Percentiles rank a stretch among this genome's conserved stretches.
Evolutionary conservation across 768 basidiomycete genomes (phyloP).

Genomic region (Pulveroboletus sp.): DNA sequence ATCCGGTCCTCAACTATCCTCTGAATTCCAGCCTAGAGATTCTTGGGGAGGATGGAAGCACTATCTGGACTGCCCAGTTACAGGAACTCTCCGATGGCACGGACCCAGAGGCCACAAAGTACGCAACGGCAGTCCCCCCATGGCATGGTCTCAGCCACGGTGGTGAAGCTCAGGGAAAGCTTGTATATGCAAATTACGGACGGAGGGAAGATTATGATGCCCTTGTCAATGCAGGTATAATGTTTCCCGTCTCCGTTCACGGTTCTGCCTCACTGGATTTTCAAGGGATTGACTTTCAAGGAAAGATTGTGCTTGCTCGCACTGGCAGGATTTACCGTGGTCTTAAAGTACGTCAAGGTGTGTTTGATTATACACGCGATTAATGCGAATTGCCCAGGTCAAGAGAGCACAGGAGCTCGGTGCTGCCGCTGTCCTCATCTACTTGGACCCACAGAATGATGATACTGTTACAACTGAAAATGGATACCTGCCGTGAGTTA

Average conservation of each 20-base stretch:
- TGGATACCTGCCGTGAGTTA: conserved; percentile 60
- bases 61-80: conserved; percentile 59
- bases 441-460: conserved; percentile 86
- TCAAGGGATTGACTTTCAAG: conserved; percentile 66
- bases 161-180: conserved; percentile 63
- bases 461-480: conserved; percentile 76
- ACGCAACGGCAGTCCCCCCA: conserved; percentile 53
- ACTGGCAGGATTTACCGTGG: conserved; percentile 84
- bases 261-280: background rate
- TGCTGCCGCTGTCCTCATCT: conserved; percentile 77
- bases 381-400: conserved; percentile 46
- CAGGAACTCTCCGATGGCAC: conserved; percentile 62
- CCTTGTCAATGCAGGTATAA: conserved; percentile 47
- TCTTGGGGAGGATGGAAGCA: conserved; percentile 46
- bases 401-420: conserved; percentile 86
- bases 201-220: conserved; percentile 60
- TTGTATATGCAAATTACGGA: conserved; percentile 60
- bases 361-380: conserved; percentile 8
- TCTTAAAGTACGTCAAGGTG: conserved; percentile 60
- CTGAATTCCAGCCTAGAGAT: conserved; percentile 55
- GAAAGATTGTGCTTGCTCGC: conserved; percentile 75
- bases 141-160: conserved; percentile 71
- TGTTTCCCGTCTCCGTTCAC: background rate
- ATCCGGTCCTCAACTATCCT: conserved; percentile 70
- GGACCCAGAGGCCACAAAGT: conserved; percentile 60